Evolutionary conservation across 192 early-diverging fungal species (phyloP), one percentile per base, ranked within the genome.

Genomic region (Coemansia biformis): DNA sequence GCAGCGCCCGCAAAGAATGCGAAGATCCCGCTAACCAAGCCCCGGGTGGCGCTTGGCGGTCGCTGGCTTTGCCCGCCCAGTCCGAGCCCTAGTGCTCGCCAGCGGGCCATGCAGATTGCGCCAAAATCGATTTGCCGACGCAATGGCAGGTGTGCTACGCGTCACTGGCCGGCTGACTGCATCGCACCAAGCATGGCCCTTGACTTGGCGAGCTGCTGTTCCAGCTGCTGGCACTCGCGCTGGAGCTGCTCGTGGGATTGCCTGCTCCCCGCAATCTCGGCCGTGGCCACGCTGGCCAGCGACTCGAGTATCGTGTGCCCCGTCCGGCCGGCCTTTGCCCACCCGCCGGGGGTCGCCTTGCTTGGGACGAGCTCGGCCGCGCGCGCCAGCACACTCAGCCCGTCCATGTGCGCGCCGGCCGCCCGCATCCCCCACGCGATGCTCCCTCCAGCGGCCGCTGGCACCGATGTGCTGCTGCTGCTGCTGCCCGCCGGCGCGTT

Each of bases 231-330:
- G 28, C 67, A 71, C 31, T 71, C 67, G 8, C 19, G 28, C 22
- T 54, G 67, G 30, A 71, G 48, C 21, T 56, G 34, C 35, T 51
- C 42, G 30, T 48, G 57, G 35, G 39, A 8, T 10, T 17, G 7
- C 16, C 29, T n/a, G 38, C 38, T 15, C 26, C 38, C 26, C 13
- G 46, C 39, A 18, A 70, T 63, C 38, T 64, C 58, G 17, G 69
- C 62, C 30, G 57, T 46, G n/a, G 69, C 69, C 28, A 65, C 57
- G 16, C 39, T 72, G 26, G 69, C 69, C 48, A 73, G 49, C 30
- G 69, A 65, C 38, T 65, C 69, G 16, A 73, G 69, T 62, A 60
- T 64, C n/a, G 39, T n/a, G 30, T n/a, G n/a, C n/a, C n/a, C n/a
- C n/a, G n/a, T n/a, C n/a, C n/a, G n/a, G n/a, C n/a, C n/a, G n/a